Conservation (phyloP, 176 grass and related monocot species). For the Chrysopogon serrulatus region DNA sequence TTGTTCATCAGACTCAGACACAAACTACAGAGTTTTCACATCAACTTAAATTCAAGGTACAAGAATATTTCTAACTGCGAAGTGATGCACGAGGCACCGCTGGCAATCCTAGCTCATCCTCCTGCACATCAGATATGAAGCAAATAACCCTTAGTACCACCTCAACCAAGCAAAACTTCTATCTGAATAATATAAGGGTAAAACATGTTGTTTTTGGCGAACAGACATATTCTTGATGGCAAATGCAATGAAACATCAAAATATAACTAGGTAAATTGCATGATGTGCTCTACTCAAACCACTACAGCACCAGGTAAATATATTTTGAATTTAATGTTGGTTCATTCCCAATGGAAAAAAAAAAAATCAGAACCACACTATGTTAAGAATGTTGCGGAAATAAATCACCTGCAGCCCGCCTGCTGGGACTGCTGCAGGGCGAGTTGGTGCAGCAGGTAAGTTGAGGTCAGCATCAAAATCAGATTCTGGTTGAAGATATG, state of each 20-base stretch:
- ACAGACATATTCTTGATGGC: neutral
- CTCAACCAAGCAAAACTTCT: neutral
- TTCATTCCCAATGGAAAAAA: neutral
- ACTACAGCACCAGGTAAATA: neutral
- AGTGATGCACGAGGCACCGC: constrained; percentile 70
- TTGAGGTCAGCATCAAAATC: constrained; percentile 67
- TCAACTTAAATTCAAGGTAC: constrained; percentile 4
- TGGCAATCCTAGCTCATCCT: constrained; percentile 76
- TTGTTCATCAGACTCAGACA: neutral
- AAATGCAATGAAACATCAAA: neutral
- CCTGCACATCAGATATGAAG: constrained; percentile 44
- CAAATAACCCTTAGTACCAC: neutral
- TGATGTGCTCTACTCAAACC: neutral
- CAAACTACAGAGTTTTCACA: constrained; percentile 16
- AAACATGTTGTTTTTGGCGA: neutral
- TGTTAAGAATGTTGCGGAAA: neutral
- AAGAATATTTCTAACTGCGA: constrained; percentile 42
- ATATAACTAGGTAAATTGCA: neutral
- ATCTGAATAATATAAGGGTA: neutral
- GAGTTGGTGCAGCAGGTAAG: constrained; percentile 64
- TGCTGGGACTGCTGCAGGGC: constrained; percentile 42
- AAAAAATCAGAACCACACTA: neutral
- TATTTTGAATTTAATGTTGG: neutral
- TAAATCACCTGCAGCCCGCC: constrained; percentile 38
- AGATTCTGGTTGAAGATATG: constrained; percentile 86